phyloP scores from a whole-genome alignment of 805 yeast species.

The Osmozyma mogii region DNA sequence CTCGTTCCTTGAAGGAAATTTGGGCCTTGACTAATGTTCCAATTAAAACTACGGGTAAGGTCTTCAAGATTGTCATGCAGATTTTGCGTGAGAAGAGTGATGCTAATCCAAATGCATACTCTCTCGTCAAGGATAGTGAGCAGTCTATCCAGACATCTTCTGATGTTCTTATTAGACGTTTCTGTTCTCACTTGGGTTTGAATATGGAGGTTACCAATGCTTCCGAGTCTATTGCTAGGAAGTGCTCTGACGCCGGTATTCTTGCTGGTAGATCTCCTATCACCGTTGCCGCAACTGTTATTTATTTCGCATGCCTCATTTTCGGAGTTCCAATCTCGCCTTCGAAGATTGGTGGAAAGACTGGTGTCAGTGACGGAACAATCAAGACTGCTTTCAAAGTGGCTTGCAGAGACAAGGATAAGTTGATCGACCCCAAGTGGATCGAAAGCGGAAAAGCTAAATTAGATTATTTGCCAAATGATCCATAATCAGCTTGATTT shows the following conservation, averaged over 20 bases:
- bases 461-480: conserved; percentile 37
- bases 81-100: conserved; percentile 51
- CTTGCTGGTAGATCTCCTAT: conserved; percentile 95
- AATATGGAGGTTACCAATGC: conserved; percentile 79
- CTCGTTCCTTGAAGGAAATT: conserved; percentile 91
- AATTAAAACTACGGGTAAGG: conserved; percentile 88
- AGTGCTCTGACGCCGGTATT: conserved; percentile 85
- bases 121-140: conserved; percentile 40
- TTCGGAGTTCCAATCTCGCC: conserved; percentile 74
- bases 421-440: conserved; percentile 73
- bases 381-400: conserved; percentile 86
- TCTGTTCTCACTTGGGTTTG: conserved; percentile 90
- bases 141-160: conserved; percentile 83
- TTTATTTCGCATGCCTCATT: conserved; percentile 87
- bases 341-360: conserved; percentile 75
- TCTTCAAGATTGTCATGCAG: conserved; percentile 70
- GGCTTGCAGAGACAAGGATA: conserved; percentile 59
- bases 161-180: conserved; percentile 90
- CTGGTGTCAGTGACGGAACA: conserved; percentile 97
- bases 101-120: conserved; percentile 34
- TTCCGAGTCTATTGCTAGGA: conserved; percentile 86
- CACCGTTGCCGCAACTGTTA: conserved; percentile 95
- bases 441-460: conserved; percentile 57
- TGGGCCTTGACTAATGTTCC: conserved; percentile 94
- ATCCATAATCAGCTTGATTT: too few relatives aligned